A percentile compares a stretch with the other conserved stretches of the same genome.
phyloP scores from a whole-genome alignment of 805 yeast species.

The Metschnikowia anglica region DNA sequence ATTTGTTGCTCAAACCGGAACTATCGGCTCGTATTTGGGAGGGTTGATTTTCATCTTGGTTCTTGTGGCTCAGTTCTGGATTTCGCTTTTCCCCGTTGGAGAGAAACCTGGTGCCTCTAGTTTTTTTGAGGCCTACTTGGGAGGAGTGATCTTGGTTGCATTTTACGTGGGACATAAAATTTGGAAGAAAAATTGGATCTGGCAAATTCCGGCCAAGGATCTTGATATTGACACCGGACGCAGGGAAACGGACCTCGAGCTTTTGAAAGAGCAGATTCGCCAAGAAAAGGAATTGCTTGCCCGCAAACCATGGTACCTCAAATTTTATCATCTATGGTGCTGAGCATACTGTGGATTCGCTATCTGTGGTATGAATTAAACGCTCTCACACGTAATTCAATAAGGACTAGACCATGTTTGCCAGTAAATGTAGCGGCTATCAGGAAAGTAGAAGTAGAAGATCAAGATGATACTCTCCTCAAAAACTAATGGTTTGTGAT shows the following conservation, averaged over 20 bases:
- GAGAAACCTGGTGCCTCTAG: conserved; percentile 33
- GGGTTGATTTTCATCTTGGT: conserved; percentile 35
- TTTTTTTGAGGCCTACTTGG: conserved; percentile 48
- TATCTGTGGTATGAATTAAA: neutral
- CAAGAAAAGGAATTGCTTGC: conserved; percentile 25
- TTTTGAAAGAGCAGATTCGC: conserved; percentile 43
- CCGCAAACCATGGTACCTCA: conserved; percentile 35
- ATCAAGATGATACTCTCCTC: too few relatives aligned
- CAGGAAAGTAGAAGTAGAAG: too few relatives aligned
- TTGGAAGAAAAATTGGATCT: conserved; percentile 47
- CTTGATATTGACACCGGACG: conserved; percentile 67
- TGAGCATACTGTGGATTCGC: conserved; percentile 11
- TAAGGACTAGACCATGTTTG: too few relatives aligned
- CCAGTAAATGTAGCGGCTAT: too few relatives aligned
- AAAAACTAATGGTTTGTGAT: too few relatives aligned
- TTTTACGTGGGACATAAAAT: conserved; percentile 47
- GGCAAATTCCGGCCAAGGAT: conserved; percentile 44
- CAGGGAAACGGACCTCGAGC: conserved; percentile 56
- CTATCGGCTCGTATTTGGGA: conserved; percentile 37
- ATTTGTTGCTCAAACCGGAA: conserved; percentile 39
- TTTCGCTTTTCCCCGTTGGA: conserved; percentile 40
- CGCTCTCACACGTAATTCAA: too few relatives aligned
- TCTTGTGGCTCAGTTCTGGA: conserved; percentile 43
- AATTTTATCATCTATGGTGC: conserved; percentile 39
- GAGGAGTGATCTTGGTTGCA: conserved; percentile 45